Base-by-base conservation (phyloP, 495 filamentous ascomycete genomes). In the Trichoderma orchidacearum region DNA sequence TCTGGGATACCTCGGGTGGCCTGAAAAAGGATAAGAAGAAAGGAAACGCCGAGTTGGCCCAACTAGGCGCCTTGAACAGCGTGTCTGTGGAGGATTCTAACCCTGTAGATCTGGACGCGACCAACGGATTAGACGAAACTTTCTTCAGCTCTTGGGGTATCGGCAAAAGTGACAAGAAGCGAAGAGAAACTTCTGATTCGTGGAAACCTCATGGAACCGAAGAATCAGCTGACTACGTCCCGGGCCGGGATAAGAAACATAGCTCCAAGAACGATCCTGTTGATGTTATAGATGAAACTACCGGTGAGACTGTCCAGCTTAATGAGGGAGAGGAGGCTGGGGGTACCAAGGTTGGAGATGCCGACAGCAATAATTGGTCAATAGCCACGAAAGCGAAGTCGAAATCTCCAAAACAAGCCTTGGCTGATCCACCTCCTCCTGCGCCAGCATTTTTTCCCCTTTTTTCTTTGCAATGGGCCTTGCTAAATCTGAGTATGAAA, bases 101-200 rank as follows among this genome's bases (percentile, higher is more conserved):
- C 52, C 38, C 60, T 12, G 53, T 61, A 48, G 41, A 23, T 18
- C 41, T 48, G 41, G 41, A 48, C 30, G 28, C 53, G 32, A 31
- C 28, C 7, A 28, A 32, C 18, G 31, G 25, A 9, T 31, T 31
- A 5, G 53, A 31, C 51, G 68, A 65, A 55, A 67, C 68, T 54
- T 71, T 72, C 57, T 72, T 68, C 61, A 62, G 51, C 52, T 66
- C 61, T 30, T 68, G 68, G 60, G 61, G 61, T 32, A 63, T 60
- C 13, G 59, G 57, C 32, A 72, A 70, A 48, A 68, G 71, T 18
- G 60, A 68, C 23, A 67, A 72, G 54, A 68, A 70, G 53, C 52
- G 73, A 77, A 56, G 72, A 77, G 58, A 62, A 5, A 70, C 74
- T 23, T 72, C 76, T 55, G 59, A 61, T n/a, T 74, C 70, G 11